These are phyloP conservation scores for Aureobasidium pullulans DNA, from an alignment of 2,329 filamentous ascomycete genomes.

Conservation along the genomic window DNA sequence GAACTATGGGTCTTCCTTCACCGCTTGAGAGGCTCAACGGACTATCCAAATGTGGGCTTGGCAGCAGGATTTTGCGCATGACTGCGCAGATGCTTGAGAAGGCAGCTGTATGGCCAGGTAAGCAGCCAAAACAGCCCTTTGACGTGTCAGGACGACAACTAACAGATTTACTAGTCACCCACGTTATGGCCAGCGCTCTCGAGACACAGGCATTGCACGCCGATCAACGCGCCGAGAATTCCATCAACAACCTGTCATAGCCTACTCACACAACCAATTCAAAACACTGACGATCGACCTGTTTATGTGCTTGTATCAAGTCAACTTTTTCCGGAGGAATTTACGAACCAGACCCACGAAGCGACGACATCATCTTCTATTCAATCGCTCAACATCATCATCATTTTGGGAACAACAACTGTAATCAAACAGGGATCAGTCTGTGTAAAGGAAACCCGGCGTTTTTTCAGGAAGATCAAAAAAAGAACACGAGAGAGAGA, in stretches of 20 bases:
- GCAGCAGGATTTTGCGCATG: constrained; percentile 73
- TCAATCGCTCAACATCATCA: not conserved
- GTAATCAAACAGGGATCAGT: not conserved
- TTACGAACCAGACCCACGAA: constrained; percentile 4
- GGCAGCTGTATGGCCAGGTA: constrained; percentile 87
- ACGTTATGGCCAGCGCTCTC: constrained; percentile 59
- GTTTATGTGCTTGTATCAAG: not conserved
- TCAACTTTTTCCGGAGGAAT: not conserved
- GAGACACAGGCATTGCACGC: constrained; percentile 58
- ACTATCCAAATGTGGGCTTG: constrained; percentile 62
- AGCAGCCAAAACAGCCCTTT: constrained; percentile 28
- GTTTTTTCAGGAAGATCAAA: not conserved
- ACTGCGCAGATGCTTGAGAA: constrained; percentile 83
- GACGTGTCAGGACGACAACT: not conserved
- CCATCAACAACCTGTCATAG: constrained; percentile 19
- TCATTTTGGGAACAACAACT: not conserved
- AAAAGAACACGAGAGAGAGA: not conserved
- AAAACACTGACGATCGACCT: not conserved
- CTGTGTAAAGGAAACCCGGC: not conserved
- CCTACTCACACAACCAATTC: not conserved
- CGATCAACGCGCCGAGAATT: constrained; percentile 51
- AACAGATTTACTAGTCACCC: constrained; percentile 47
- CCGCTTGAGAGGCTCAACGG: constrained; percentile 43
- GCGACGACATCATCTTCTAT: not conserved
- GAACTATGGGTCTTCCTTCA: constrained; percentile 32